phyloP scores from a whole-genome alignment of 2,329 filamentous ascomycete species.

The Pseudocercospora pini-densiflorae region DNA sequence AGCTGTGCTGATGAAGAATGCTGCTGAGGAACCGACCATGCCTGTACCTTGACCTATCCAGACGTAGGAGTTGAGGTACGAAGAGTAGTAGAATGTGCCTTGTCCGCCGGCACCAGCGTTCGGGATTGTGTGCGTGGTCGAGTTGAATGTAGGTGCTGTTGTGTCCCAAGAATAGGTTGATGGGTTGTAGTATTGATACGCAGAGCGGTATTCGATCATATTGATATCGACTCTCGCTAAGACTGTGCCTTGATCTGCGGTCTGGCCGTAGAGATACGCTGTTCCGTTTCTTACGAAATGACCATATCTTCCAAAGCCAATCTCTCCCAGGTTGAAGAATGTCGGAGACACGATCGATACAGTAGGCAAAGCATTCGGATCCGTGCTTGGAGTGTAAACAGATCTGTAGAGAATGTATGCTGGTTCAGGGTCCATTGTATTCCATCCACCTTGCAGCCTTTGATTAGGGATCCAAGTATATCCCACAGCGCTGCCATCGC shows the following conservation, averaged over 20 bases:
- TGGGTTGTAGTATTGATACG: constrained; percentile 31
- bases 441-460: constrained; percentile 21
- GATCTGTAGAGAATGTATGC: constrained; percentile 28
- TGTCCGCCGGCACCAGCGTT: constrained; percentile 37
- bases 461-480: constrained; percentile 32
- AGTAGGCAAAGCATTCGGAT: constrained; percentile 25
- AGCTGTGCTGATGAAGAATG: constrained; percentile 37
- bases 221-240: constrained; percentile 27
- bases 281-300: constrained; percentile 21
- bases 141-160: constrained; percentile 23
- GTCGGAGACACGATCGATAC: constrained; percentile 20
- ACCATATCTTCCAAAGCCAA: constrained; percentile 32
- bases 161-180: constrained; percentile 25
- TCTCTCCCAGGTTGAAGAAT: constrained; percentile 27
- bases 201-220: constrained; percentile 27
- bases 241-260: constrained; percentile 17
- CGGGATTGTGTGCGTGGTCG: constrained; percentile 22
- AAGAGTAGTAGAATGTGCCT: constrained; percentile 38
- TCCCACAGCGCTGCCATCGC: constrained; percentile 19
- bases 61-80: constrained; percentile 33
- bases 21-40: constrained; percentile 22
- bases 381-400: constrained; percentile 14
- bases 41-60: constrained; percentile 36
- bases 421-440: constrained; percentile 21
- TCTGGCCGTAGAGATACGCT: constrained; percentile 33